These are phyloP conservation scores for Metschnikowia aberdeeniae DNA, from an alignment of 805 yeast species.

Conservation along the genomic window DNA sequence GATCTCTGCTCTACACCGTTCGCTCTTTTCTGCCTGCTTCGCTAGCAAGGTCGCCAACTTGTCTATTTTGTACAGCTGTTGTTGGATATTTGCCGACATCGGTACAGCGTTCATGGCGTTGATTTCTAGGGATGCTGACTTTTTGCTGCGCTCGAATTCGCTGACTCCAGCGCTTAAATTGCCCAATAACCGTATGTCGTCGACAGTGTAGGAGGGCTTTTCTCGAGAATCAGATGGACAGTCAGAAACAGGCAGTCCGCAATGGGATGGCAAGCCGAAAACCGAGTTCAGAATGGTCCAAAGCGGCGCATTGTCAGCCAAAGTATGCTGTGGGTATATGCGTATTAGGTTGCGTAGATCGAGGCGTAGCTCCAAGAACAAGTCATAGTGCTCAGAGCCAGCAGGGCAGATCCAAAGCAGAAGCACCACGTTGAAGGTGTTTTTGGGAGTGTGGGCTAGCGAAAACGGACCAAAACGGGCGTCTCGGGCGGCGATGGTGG, in stretches of 20 bases:
- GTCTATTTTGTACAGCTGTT: not conserved
- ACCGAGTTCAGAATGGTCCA: conserved; percentile 10
- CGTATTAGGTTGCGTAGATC: conserved; percentile 9
- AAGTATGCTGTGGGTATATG: not conserved
- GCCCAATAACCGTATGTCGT: conserved; percentile 13
- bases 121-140: conserved; percentile 20
- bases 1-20: conserved; percentile 21
- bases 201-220: conserved; percentile 12
- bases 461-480: conserved; percentile 28
- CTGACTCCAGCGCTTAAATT: conserved; percentile 15
- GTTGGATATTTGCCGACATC: not conserved
- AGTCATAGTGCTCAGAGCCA: not conserved
- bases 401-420: conserved; percentile 7
- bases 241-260: not conserved
- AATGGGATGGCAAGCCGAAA: conserved; percentile 9
- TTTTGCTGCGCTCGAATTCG: conserved; percentile 28
- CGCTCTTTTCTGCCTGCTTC: conserved; percentile 23
- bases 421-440: conserved; percentile 1
- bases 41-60: not conserved
- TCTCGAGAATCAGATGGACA: not conserved
- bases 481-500: conserved; percentile 16
- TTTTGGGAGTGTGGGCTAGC: conserved; percentile 19
- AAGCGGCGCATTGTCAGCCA: conserved; percentile 11
- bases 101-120: conserved; percentile 5
- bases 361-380: conserved; percentile 6